Base-by-base conservation (phyloP, 176 grass and related monocot species). In the Urochloa ruziziensis region DNA sequence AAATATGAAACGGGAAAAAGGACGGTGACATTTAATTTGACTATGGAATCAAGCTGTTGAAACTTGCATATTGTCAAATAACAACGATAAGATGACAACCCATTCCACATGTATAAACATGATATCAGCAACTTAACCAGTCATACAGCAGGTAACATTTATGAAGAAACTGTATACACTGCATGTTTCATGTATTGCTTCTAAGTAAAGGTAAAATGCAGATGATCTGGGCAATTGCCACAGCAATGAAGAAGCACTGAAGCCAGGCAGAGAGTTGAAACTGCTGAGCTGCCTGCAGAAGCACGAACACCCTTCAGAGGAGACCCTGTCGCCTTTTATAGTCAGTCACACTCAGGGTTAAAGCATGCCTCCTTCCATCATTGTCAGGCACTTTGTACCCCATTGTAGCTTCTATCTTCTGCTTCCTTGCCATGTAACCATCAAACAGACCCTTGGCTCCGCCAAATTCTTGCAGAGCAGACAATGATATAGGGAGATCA, bases 401-500 rank as follows among this genome's bases (percentile, higher is more conserved):
- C 69, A 87, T 92, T 5, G 90, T 83, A 23, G 88, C 80, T 76
- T 97, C 92, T 75, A 90, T 90, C 74, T 90, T 94, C 81, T 92
- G 95, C 70, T 92, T 97, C 80, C 93, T 91, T 6, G 88, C 87
- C 87, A 98, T 87, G 59, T 89, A 91, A 17, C 91, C 91, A 57
- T 64, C 69, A 48, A 91, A 92, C 75, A 94, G 91, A 29, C 93
- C 90, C 70, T 96, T 90, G 47, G 89, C 77, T 7, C 86, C 89
- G 40, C 96, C 96, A 66, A 87, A 93, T 49, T 91, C 82, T 42
- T 98, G 57, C 60, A 98, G 83, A 40, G 74, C 77, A 60, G 91
- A 77, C 68, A 98, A 84, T 46, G 93, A 94, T 79, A 98, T 96
- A 51, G 79, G 73, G 57, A 98, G 80, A 49, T 98, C 96, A 74